phyloP scores from a whole-genome alignment of 73 alveolate species.

The Stentor coeruleus region DNA sequence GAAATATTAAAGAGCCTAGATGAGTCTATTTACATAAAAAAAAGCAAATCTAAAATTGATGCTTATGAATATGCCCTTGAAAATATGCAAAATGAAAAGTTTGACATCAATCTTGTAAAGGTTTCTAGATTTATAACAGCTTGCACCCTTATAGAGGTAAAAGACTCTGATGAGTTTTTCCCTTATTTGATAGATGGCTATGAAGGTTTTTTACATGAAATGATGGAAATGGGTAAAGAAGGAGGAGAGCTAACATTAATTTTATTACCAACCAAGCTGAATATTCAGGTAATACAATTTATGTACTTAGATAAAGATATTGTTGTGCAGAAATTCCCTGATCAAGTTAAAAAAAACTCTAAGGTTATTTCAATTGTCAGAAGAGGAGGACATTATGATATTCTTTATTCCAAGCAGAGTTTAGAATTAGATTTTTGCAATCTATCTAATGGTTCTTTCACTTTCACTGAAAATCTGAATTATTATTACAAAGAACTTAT shows the following conservation, averaged over 20 bases:
- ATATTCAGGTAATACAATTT: neutral
- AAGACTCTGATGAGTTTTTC: neutral
- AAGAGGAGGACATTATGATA: constrained; percentile 22
- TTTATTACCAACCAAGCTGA: neutral
- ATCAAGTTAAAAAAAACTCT: neutral
- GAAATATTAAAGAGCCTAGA: neutral
- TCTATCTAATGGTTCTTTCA: neutral
- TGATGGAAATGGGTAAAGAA: constrained; percentile 9
- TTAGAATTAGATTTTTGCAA: neutral
- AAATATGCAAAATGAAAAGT: neutral
- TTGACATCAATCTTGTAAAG: neutral
- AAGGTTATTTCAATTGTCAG: neutral
- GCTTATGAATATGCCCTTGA: neutral
- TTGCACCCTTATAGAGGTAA: neutral
- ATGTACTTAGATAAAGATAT: neutral
- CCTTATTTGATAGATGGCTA: neutral
- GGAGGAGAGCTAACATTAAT: neutral
- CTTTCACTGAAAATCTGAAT: neutral
- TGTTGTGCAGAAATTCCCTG: neutral
- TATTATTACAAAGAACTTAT: no score
- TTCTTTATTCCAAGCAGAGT: neutral
- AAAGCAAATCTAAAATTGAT: no score
- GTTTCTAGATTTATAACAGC: neutral
- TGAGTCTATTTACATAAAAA: no score
- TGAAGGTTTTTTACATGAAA: neutral